Percentiles rank a stretch among this genome's conserved stretches.
Evolutionary conservation across 176 grass and related monocot species (phyloP).

Genomic region (Avena atlantica): DNA sequence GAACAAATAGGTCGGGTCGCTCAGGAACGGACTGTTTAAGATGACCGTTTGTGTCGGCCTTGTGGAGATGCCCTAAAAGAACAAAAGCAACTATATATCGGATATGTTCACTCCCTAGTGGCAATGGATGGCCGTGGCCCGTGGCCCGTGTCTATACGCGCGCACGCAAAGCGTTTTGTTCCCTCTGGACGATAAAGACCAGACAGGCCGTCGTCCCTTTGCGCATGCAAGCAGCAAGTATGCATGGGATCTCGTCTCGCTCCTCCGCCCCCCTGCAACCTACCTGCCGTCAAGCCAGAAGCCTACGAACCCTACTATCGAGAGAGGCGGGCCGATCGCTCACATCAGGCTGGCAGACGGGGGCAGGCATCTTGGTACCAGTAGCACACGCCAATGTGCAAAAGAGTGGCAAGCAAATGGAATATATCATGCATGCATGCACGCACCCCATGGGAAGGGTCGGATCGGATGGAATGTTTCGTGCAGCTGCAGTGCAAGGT

Average conservation of each 20-base stretch:
- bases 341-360: conserved; percentile 65
- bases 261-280: neutral
- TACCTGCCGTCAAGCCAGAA: neutral
- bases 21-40: no score
- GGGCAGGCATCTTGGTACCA: conserved; percentile 67
- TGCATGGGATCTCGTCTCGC: conserved; percentile 32
- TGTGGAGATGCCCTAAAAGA: no score
- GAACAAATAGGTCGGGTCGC: no score
- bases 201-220: conserved; percentile 24
- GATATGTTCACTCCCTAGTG: neutral
- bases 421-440: conserved; percentile 63
- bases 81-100: neutral
- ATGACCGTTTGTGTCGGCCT: no score
- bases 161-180: conserved; percentile 44
- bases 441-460: conserved; percentile 4
- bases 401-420: conserved; percentile 73
- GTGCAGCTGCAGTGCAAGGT: conserved; percentile 37
- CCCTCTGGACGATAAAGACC: conserved; percentile 39
- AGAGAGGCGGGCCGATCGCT: conserved; percentile 56
- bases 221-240: neutral
- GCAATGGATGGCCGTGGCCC: no score
- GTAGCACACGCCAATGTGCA: conserved; percentile 4
- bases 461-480: conserved; percentile 70
- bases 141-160: conserved; percentile 4
- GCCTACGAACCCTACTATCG: neutral